Base-by-base conservation (phyloP, 1,284 basidiomycete genomes). In the Vanrija sp. region DNA sequence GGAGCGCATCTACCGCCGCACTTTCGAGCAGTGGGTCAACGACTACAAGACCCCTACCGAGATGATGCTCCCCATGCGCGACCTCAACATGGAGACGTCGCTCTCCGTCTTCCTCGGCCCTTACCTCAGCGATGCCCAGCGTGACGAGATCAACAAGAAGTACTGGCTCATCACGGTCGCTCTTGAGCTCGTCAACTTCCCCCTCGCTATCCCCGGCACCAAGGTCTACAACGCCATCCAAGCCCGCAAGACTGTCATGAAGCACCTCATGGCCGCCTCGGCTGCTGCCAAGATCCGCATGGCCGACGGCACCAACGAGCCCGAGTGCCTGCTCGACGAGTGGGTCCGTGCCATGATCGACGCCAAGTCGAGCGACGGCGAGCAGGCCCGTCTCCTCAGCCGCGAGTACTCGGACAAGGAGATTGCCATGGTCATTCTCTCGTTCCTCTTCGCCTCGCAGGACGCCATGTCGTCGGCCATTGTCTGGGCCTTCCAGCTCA, bases 111-210 rank as follows among this genome's bases (percentile, higher is more conserved):
- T 98, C 79, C 91, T 94, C 70, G 95, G 95, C 42, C 80, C 82
- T 62, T 91, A 98, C 77, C 87, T 98, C 64, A 84, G 89, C 28
- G 86, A 91, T 12, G 78, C 85, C 12, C 90, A 87, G 45, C 84
- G 87, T 38, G 70, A 79, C 34, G 88, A 91, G 73, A 93, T 98
- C 70, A 88, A 84, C 70, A 86, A 91, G 64, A 92, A 92, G 75
- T 98, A 98, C 80, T 98, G 95, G 95, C 81, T 83, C 60, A 96
- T 98, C 77, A 98, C 95, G 16, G 80, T 86, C 65, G 91, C 95
- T 1, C 86, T 98, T 45, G 92, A 98, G 76, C 88, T 98, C 55
- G 95, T 98, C 81, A 98, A 98, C 82, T 98, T 98, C 82, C 95
- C 95, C 23, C 80, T 98, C 61, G 87, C 92, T n/a, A 66, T 94